Evolutionary conservation across 2,329 filamentous ascomycete species (phyloP).

Genomic region (Fusarium clavum): DNA sequence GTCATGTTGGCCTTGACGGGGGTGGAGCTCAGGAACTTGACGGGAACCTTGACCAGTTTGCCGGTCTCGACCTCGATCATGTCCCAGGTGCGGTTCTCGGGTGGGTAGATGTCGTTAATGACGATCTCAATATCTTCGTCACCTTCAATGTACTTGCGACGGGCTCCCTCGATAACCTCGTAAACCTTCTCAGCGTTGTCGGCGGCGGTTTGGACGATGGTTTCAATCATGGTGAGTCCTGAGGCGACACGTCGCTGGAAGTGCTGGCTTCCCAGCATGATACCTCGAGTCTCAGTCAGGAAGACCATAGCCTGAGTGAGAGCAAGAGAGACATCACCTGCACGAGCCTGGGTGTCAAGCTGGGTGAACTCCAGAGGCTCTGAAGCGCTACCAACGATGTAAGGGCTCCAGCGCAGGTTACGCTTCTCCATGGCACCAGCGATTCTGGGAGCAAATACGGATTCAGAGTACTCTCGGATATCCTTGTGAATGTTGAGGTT

Average conservation of each 20-base stretch:
- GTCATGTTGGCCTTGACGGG: conserved; percentile 45
- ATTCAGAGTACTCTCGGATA: conserved; percentile 42
- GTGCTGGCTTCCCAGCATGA: conserved; percentile 49
- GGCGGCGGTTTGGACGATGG: conserved; percentile 43
- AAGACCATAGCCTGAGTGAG: conserved; percentile 46
- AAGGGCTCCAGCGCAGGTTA: conserved; percentile 45
- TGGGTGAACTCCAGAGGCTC: conserved; percentile 43
- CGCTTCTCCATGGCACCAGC: conserved; percentile 39
- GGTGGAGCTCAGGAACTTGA: conserved; percentile 44
- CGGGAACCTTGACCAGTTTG: conserved; percentile 36
- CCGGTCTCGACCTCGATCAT: conserved; percentile 45
- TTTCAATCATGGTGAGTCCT: conserved; percentile 41
- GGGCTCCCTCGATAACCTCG: conserved; percentile 39
- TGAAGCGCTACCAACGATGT: conserved; percentile 37
- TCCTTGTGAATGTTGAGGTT: conserved; percentile 47
- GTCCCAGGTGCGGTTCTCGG: conserved; percentile 43
- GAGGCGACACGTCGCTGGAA: conserved; percentile 50
- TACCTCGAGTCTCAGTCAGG: conserved; percentile 45
- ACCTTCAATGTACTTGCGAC: conserved; percentile 36
- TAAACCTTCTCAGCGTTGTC: conserved; percentile 39
- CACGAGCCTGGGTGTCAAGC: conserved; percentile 42
- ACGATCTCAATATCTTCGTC: conserved; percentile 41
- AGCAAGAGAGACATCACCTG: conserved; percentile 44
- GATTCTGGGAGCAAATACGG: conserved; percentile 37
- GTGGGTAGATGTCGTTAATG: conserved; percentile 37